A percentile compares a stretch with the other conserved stretches of the same genome.
Conservation (phyloP, 495 filamentous ascomycete genomes). For the Neurospora sp. region DNA sequence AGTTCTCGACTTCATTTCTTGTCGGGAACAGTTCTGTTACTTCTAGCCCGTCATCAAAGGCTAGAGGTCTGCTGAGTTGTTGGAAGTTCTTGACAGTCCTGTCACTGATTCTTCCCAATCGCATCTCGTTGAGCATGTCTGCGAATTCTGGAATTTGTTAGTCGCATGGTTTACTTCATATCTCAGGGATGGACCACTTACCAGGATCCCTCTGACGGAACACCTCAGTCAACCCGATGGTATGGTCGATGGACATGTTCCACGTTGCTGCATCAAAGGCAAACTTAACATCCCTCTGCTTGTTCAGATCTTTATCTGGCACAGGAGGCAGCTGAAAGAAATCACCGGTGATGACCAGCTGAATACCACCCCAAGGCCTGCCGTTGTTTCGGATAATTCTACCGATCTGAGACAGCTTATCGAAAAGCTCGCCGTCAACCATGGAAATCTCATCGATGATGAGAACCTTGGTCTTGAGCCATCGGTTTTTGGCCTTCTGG, state of each 20-base stretch:
- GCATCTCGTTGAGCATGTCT: slow-evolving; percentile 94
- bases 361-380: slow-evolving; percentile 88
- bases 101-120: slow-evolving; percentile 66
- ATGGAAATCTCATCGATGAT: slow-evolving; percentile 96
- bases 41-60: slow-evolving; percentile 66
- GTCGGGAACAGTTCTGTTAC: slow-evolving; percentile 95
- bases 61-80: slow-evolving; percentile 55
- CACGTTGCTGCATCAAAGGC: slow-evolving; percentile 87
- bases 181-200: slow-evolving; percentile 24
- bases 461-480: slow-evolving; percentile 78
- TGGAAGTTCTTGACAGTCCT: slow-evolving; percentile 63
- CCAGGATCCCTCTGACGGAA: slow-evolving; percentile 91
- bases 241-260: slow-evolving; percentile 88
- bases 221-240: slow-evolving; percentile 88
- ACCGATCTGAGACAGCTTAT: slow-evolving; percentile 90
- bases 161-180: not conserved
- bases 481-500: slow-evolving; percentile 74
- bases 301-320: slow-evolving; percentile 47
- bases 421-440: slow-evolving; percentile 95
- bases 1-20: slow-evolving; percentile 76
- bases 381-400: slow-evolving; percentile 74
- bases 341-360: slow-evolving; percentile 90
- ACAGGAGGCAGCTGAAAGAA: slow-evolving; percentile 97
- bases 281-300: slow-evolving; percentile 66
- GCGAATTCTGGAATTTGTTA: slow-evolving; percentile 57